Evolutionary conservation across 441 rosid species (phyloP).

Genomic region (Raphanus hybrid): DNA sequence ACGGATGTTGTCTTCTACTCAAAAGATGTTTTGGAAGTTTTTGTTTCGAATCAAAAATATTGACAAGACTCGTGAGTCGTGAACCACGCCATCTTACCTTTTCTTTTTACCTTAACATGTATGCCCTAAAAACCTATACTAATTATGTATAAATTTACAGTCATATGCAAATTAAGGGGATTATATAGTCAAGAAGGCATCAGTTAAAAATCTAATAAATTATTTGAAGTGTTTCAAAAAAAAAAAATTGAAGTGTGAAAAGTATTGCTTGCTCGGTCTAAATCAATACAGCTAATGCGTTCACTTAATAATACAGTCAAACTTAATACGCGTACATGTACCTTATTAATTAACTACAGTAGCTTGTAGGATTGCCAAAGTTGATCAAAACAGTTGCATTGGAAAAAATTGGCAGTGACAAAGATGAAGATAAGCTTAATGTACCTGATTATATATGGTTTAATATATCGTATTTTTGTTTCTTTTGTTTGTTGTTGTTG

Average conservation of each 20-base stretch:
- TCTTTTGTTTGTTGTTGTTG: background rate
- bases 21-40: conserved; percentile 14
- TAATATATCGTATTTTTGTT: background rate
- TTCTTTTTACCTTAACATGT: background rate
- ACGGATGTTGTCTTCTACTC: conserved; percentile 33
- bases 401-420: conserved; percentile 9
- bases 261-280: conserved; percentile 18
- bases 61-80: conserved; percentile 17
- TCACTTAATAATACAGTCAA: background rate
- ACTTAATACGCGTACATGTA: conserved; percentile 16
- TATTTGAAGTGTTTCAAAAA: background rate
- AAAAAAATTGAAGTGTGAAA: conserved; percentile 17
- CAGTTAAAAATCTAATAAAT: background rate
- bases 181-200: background rate
- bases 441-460: background rate
- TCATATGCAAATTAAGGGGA: background rate
- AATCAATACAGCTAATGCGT: conserved; percentile 33
- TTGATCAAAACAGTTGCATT: conserved; percentile 14
- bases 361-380: conserved; percentile 31
- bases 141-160: background rate
- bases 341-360: conserved; percentile 2
- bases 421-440: background rate
- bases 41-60: conserved; percentile 7
- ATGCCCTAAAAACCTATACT: conserved; percentile 1
- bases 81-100: conserved; percentile 14